Evolutionary conservation across 192 early-diverging fungal genomes (phyloP).

Genomic region (Backusella macrospora): DNA sequence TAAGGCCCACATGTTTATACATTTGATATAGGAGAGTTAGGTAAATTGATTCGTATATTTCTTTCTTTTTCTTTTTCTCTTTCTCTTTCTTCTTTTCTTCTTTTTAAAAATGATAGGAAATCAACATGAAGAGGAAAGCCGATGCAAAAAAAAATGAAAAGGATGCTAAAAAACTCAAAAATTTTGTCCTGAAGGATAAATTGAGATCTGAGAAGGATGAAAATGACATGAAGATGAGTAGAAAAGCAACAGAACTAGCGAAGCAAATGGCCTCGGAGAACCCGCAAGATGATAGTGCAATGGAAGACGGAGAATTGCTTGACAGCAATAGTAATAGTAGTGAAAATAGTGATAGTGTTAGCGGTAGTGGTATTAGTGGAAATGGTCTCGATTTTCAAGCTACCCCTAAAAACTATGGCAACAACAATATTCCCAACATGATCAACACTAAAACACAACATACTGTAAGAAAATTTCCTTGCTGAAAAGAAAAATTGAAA

Average conservation of each 20-base stretch:
- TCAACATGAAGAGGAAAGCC: background rate
- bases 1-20: background rate
- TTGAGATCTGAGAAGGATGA: background rate
- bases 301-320: background rate
- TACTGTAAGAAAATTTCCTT: background rate
- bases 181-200: background rate
- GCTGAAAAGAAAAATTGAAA: background rate
- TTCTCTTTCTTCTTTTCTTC: background rate
- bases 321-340: background rate
- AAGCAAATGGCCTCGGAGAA: background rate
- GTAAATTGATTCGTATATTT: constrained; percentile 11
- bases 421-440: background rate
- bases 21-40: background rate
- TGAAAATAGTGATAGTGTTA: background rate
- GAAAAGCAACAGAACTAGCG: background rate
- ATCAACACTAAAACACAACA: background rate
- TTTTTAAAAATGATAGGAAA: background rate
- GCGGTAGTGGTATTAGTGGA: background rate
- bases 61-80: background rate
- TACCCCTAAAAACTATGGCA: background rate
- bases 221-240: background rate
- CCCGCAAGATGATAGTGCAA: background rate
- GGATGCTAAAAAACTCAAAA: background rate
- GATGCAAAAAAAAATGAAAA: background rate
- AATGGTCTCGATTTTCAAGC: background rate